phyloP scores from a whole-genome alignment of 768 basidiomycete species.

The Dentipellis sp. region DNA sequence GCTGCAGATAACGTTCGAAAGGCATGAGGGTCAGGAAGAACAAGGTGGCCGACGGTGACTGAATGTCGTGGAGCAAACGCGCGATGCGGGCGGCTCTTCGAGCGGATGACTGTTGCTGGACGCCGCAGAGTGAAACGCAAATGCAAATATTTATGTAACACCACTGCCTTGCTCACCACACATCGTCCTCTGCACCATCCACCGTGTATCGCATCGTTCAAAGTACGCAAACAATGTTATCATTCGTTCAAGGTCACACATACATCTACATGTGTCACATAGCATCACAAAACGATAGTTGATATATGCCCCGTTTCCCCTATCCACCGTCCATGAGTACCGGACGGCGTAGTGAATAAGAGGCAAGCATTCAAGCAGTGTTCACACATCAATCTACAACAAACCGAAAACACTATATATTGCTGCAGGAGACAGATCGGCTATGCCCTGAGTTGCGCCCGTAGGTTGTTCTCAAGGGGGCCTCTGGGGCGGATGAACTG shows the following conservation, averaged over 20 bases:
- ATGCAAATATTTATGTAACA: not conserved
- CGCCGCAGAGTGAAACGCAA: not conserved
- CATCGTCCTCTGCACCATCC: not conserved
- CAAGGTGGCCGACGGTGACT: not conserved
- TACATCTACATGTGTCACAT: no score
- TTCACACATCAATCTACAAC: not conserved
- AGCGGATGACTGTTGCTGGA: no score
- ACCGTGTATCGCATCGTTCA: not conserved
- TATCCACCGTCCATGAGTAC: constrained; percentile 50
- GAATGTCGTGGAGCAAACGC: not conserved
- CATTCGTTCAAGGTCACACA: no score
- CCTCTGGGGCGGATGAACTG: constrained; percentile 90
- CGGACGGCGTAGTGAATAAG: constrained; percentile 70
- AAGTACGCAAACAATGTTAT: not conserved
- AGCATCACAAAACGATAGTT: constrained; percentile 17
- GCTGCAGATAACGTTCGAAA: constrained; percentile 11
- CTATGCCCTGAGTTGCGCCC: constrained; percentile 71
- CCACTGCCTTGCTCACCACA: not conserved
- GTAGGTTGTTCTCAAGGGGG: constrained; percentile 75
- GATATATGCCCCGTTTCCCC: constrained; percentile 80
- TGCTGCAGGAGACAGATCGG: not conserved
- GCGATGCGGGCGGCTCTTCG: no score
- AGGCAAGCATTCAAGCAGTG: constrained; percentile 15
- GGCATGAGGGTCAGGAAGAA: constrained; percentile 6
- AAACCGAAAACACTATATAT: not conserved